Evolutionary conservation across 2,329 filamentous ascomycete genomes (phyloP).

Genomic region (Daldinia sp.): DNA sequence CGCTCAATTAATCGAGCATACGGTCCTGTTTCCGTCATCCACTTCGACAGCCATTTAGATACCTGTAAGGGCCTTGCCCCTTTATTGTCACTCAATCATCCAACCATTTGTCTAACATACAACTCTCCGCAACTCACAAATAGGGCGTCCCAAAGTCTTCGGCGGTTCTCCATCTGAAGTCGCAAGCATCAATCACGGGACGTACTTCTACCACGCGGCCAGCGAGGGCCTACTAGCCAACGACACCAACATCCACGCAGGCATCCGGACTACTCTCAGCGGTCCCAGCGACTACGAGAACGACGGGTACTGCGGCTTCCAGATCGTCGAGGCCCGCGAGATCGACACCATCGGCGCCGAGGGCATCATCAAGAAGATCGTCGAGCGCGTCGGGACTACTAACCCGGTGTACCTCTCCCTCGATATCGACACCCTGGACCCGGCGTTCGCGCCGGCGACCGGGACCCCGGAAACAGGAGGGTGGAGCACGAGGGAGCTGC

Average conservation of each 20-base stretch:
- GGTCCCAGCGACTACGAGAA: constrained; percentile 85
- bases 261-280: constrained; percentile 82
- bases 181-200: constrained; percentile 84
- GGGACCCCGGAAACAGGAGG: constrained; percentile 80
- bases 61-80: constrained; percentile 60
- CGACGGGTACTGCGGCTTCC: constrained; percentile 84
- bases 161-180: constrained; percentile 80
- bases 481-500: constrained; percentile 76
- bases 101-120: constrained; percentile 24
- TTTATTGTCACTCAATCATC: constrained; percentile 37
- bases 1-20: constrained; percentile 68
- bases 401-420: constrained; percentile 83
- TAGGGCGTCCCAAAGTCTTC: constrained; percentile 86
- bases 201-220: constrained; percentile 85
- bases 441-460: constrained; percentile 79
- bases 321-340: constrained; percentile 77
- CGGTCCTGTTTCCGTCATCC: constrained; percentile 67
- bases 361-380: constrained; percentile 81
- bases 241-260: constrained; percentile 87
- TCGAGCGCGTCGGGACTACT: constrained; percentile 75
- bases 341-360: constrained; percentile 62
- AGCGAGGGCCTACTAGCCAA: constrained; percentile 81
- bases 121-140: constrained; percentile 44
- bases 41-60: constrained; percentile 71
- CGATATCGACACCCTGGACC: constrained; percentile 89